Evolutionary conservation across 805 yeast genomes (phyloP).

Genomic region (Barnettozyma populi): DNA sequence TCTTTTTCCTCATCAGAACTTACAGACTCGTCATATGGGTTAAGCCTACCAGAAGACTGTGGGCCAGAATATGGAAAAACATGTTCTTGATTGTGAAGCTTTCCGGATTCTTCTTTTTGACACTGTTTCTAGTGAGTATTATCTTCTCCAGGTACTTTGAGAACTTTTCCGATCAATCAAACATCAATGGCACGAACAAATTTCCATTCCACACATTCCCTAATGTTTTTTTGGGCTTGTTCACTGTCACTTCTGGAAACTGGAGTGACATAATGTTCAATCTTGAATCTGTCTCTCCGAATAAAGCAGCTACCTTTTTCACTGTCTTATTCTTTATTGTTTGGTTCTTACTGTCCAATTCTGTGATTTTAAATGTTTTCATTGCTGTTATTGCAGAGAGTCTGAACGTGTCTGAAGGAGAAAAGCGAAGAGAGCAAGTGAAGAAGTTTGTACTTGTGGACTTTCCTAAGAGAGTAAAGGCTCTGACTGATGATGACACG

Average conservation of each 20-base stretch:
- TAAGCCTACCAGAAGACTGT: slow-evolving; percentile 53
- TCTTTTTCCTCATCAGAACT: slow-evolving; percentile 70
- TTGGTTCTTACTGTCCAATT: slow-evolving; percentile 82
- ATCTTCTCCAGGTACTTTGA: slow-evolving; percentile 69
- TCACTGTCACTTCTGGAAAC: slow-evolving; percentile 83
- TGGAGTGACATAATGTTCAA: slow-evolving; percentile 78
- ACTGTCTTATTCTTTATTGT: slow-evolving; percentile 58
- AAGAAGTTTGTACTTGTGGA: slow-evolving; percentile 38
- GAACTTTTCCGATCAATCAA: slow-evolving; percentile 56
- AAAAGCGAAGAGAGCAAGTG: slow-evolving; percentile 65
- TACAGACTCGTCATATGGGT: slow-evolving; percentile 64
- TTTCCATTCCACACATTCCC: slow-evolving; percentile 70
- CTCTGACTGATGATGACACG: slow-evolving; percentile 31
- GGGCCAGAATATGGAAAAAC: slow-evolving; percentile 69
- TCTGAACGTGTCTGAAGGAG: slow-evolving; percentile 64
- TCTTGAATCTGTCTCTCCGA: slow-evolving; percentile 49
- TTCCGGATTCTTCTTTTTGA: slow-evolving; percentile 64
- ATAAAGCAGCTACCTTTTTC: slow-evolving; percentile 45
- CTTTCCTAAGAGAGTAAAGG: slow-evolving; percentile 33
- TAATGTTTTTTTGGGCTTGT: slow-evolving; percentile 67
- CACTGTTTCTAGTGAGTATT: slow-evolving; percentile 56
- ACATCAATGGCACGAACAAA: slow-evolving; percentile 35
- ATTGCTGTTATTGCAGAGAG: slow-evolving; percentile 88
- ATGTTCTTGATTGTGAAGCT: slow-evolving; percentile 62
- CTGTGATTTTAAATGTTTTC: slow-evolving; percentile 78